A percentile compares a stretch with the other conserved stretches of the same genome.
Evolutionary conservation across 352 stramenopile genomes (phyloP).

Genomic region (Thraustochytrium sp.): DNA sequence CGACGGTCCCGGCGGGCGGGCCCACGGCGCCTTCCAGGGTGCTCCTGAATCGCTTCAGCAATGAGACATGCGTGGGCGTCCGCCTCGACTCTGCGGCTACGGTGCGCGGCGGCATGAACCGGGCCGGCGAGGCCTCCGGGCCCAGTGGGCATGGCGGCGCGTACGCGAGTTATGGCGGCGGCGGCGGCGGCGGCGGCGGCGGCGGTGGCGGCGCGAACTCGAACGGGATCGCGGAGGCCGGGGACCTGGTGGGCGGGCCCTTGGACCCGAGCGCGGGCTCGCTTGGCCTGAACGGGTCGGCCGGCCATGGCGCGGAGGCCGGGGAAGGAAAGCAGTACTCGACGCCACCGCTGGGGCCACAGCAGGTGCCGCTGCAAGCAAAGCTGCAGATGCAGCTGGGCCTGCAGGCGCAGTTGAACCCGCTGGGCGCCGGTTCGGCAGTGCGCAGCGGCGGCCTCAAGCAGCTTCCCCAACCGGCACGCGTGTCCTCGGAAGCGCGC

Average conservation of each 20-base stretch:
- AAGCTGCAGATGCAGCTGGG: neutral
- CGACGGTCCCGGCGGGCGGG: neutral
- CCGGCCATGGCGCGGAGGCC: neutral
- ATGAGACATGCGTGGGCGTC: neutral
- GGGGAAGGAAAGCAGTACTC: neutral
- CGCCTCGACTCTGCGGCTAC: neutral
- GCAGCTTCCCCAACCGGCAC: neutral
- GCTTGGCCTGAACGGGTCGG: too few relatives aligned
- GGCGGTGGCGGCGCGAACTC: too few relatives aligned
- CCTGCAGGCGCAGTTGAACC: neutral
- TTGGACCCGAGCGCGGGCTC: too few relatives aligned
- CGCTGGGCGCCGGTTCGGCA: neutral
- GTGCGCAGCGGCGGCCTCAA: neutral
- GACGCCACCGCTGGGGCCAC: neutral
- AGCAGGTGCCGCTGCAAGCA: neutral
- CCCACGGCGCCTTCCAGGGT: too few relatives aligned
- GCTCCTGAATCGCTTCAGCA: constrained; percentile 27
- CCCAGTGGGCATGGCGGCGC: too few relatives aligned
- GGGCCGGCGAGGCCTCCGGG: too few relatives aligned
- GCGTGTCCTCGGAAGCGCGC: constrained; percentile 43
- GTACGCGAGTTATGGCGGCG: too few relatives aligned
- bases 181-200: too few relatives aligned
- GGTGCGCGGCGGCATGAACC: too few relatives aligned
- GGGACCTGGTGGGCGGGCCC: too few relatives aligned
- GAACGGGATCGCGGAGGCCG: too few relatives aligned